phyloP scores from a whole-genome alignment of 257 asterid species.

The Eucommia ulmoides region DNA sequence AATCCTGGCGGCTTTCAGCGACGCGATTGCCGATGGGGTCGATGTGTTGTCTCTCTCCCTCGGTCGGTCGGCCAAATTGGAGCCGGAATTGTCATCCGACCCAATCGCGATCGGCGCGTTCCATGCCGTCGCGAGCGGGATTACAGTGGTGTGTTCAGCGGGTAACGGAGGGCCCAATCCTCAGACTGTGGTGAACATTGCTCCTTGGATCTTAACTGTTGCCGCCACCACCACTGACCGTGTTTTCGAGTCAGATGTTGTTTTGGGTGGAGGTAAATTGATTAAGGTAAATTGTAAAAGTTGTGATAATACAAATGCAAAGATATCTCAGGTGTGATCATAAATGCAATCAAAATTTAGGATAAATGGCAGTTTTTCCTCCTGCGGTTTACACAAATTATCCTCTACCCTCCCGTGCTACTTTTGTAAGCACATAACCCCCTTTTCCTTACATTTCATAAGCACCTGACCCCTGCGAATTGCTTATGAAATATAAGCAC shows the following conservation, averaged over 20 bases:
- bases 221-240: constrained; percentile 82
- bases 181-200: constrained; percentile 32
- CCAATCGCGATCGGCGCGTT: constrained; percentile 65
- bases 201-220: constrained; percentile 86
- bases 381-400: too few species aligned
- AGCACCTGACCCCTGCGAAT: not conserved
- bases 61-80: constrained; percentile 24
- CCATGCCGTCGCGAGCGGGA: constrained; percentile 60
- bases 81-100: constrained; percentile 27
- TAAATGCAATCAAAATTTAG: too few species aligned
- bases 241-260: constrained; percentile 34
- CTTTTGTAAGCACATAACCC: too few species aligned
- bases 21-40: constrained; percentile 60
- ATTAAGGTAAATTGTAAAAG: constrained; percentile 31
- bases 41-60: constrained; percentile 57
- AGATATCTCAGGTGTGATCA: too few species aligned
- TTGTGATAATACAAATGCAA: not conserved
- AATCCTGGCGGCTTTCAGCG: constrained; percentile 49
- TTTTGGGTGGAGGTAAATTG: constrained; percentile 43
- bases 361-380: too few species aligned
- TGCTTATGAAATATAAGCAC: not conserved
- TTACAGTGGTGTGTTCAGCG: constrained; percentile 55
- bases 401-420: too few species aligned
- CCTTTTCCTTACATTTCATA: not conserved
- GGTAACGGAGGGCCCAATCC: constrained; percentile 61